Evolutionary conservation across 2,329 filamentous ascomycete species (phyloP).

Genomic region (Plectosphaerella sp.): DNA sequence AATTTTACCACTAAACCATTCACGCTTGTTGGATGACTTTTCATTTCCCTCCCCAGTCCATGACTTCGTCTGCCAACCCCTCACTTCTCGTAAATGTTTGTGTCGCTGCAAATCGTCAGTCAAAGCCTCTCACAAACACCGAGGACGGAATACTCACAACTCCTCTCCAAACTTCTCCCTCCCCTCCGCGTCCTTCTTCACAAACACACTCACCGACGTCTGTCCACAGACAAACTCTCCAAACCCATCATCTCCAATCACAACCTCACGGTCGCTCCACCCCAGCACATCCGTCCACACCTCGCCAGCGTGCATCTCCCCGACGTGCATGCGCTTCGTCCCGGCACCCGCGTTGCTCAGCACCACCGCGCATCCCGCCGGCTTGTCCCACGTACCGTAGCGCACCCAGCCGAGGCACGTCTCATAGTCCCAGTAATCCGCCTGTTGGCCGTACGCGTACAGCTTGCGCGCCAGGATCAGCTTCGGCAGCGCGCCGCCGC

Average conservation of each 20-base stretch:
- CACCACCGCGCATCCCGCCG: conserved; percentile 50
- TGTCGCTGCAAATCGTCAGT: conserved; percentile 14
- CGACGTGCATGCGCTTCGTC: conserved; percentile 60
- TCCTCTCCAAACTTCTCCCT: conserved; percentile 34
- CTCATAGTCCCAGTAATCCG: conserved; percentile 57
- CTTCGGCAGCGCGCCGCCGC: conserved; percentile 49
- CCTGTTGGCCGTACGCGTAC: conserved; percentile 63
- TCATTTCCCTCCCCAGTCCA: no score
- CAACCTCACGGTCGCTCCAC: conserved; percentile 49
- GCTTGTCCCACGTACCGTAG: conserved; percentile 37
- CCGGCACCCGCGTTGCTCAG: conserved; percentile 47
- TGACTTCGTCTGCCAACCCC: neutral
- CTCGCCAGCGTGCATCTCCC: conserved; percentile 53
- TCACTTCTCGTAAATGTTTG: conserved; percentile 21
- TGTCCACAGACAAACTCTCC: conserved; percentile 52
- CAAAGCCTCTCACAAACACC: neutral
- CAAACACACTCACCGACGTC: conserved; percentile 56
- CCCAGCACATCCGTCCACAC: conserved; percentile 60
- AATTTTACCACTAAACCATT: conserved; percentile 4
- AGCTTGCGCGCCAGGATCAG: conserved; percentile 59
- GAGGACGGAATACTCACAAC: conserved; percentile 28
- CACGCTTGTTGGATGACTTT: neutral
- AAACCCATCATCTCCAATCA: conserved; percentile 57
- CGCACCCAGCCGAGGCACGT: conserved; percentile 61
- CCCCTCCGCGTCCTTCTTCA: conserved; percentile 48